These are phyloP conservation scores for Bassia scoparia DNA, from an alignment of 148 eudicot genomes.

Conservation along the genomic window DNA sequence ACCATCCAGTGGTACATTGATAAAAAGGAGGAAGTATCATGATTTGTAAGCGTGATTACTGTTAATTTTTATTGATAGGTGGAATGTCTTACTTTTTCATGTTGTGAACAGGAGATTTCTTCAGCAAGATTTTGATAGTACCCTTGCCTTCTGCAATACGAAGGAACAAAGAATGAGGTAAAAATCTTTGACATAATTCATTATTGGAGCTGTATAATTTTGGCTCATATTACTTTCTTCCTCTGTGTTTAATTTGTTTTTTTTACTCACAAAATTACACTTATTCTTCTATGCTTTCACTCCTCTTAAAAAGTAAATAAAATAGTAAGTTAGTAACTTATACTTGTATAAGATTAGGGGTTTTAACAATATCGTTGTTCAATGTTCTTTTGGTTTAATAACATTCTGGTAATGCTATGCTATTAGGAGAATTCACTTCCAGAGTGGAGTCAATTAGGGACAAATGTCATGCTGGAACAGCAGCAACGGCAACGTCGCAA, in stretches of 20 bases:
- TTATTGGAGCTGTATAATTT: conserved; percentile 3
- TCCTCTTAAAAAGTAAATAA: too few species aligned
- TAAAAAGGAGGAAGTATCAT: too few species aligned
- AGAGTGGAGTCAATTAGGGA: conserved; percentile 67
- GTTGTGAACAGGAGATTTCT: conserved; percentile 58
- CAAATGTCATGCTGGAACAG: conserved; percentile 49
- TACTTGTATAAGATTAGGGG: not conserved
- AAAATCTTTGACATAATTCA: not conserved
- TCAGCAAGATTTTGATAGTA: conserved; percentile 90
- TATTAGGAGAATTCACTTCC: conserved; percentile 60
- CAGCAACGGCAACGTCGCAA: conserved; percentile 65
- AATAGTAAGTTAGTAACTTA: too few species aligned
- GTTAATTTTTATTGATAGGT: not conserved
- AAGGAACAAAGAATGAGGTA: conserved; percentile 95
- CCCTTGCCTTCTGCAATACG: conserved; percentile 82
- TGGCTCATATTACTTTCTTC: not conserved
- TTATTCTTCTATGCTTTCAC: too few species aligned
- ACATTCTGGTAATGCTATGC: not conserved
- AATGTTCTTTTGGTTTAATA: not conserved
- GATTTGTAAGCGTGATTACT: not conserved
- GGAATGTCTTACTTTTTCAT: conserved; percentile 13
- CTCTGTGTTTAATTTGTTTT: too few species aligned
- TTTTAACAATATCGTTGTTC: not conserved
- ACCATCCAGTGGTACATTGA: too few species aligned
- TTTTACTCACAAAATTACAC: too few species aligned